These are phyloP conservation scores for Veloboletus limbatus DNA, from an alignment of 1,284 basidiomycete genomes.

Conservation along the genomic window DNA sequence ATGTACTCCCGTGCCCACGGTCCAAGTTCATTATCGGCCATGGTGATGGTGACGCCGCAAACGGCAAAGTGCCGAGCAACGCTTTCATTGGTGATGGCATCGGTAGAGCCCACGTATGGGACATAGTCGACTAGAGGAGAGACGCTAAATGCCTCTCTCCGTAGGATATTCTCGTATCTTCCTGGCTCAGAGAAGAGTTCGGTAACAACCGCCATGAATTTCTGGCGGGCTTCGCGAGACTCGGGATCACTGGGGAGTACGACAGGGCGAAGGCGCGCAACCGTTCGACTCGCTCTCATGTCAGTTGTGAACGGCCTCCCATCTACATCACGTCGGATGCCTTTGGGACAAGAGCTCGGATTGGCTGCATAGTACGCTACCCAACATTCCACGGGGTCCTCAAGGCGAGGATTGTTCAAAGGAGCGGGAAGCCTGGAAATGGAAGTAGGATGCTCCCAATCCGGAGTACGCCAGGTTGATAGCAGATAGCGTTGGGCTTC, in stretches of 20 bases:
- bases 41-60: slow-evolving; percentile 37
- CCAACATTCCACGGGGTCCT: slow-evolving; percentile 45
- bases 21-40: slow-evolving; percentile 38
- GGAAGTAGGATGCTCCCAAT: slow-evolving; percentile 34
- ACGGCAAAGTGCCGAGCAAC: slow-evolving; percentile 41
- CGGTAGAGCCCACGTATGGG: slow-evolving; percentile 27
- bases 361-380: slow-evolving; percentile 42
- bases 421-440: slow-evolving; percentile 25
- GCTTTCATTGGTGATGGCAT: slow-evolving; percentile 26
- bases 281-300: slow-evolving; percentile 41
- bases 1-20: slow-evolving; percentile 41
- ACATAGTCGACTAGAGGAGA: slow-evolving; percentile 31
- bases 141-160: slow-evolving; percentile 36
- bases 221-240: slow-evolving; percentile 34
- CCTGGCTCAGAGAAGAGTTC: slow-evolving; percentile 39
- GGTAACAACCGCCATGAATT: slow-evolving; percentile 38
- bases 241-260: slow-evolving; percentile 29
- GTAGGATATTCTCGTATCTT: slow-evolving; percentile 35
- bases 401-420: slow-evolving; percentile 42
- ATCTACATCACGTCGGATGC: slow-evolving; percentile 39
- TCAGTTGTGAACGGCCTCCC: slow-evolving; percentile 40
- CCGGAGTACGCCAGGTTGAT: slow-evolving; percentile 36
- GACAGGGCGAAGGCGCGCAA: slow-evolving; percentile 42
- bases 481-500: slow-evolving; percentile 40
- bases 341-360: slow-evolving; percentile 43